Conservation (phyloP, 805 yeast genomes). For the Saccharomycopsis olivae region DNA sequence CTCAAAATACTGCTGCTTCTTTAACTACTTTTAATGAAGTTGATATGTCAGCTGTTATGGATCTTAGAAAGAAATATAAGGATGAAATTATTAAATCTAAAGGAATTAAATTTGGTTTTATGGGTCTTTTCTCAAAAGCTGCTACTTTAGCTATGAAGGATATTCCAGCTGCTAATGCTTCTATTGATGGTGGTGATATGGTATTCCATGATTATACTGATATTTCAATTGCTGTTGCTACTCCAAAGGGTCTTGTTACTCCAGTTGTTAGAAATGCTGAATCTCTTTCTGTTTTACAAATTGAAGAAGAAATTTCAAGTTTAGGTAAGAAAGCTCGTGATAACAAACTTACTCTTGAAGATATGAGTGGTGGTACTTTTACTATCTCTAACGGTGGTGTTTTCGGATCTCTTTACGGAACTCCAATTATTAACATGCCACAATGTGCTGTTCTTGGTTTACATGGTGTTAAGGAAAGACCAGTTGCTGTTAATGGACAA, state of each 20-base stretch:
- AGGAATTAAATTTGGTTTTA: constrained; percentile 93
- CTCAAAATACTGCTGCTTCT: constrained; percentile 98
- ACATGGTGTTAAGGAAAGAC: constrained; percentile 96
- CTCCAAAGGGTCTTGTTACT: constrained; percentile 98
- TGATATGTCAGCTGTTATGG: constrained; percentile 86
- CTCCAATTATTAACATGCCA: constrained; percentile 97
- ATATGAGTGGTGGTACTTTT: constrained; percentile 99
- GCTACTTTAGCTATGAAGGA: constrained; percentile 87
- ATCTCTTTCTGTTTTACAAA: constrained; percentile 74
- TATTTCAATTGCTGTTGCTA: constrained; percentile 93
- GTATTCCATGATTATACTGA: constrained; percentile 95
- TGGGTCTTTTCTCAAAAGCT: constrained; percentile 98
- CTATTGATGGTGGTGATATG: constrained; percentile 89
- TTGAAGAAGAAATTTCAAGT: constrained; percentile 74
- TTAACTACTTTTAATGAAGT: constrained; percentile 97
- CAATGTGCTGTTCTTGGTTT: constrained; percentile 97
- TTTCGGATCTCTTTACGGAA: constrained; percentile 94
- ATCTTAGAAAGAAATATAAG: constrained; percentile 92
- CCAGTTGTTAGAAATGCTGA: constrained; percentile 98
- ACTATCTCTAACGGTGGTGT: constrained; percentile 99
- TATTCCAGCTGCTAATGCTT: constrained; percentile 89
- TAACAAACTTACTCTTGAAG: constrained; percentile 91
- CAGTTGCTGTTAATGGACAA: constrained; percentile 93
- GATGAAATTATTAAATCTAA: constrained; percentile 91
- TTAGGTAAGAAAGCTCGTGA: constrained; percentile 94